Evolutionary conservation across 805 yeast genomes (phyloP).

Genomic region (Saturnispora dispora): DNA sequence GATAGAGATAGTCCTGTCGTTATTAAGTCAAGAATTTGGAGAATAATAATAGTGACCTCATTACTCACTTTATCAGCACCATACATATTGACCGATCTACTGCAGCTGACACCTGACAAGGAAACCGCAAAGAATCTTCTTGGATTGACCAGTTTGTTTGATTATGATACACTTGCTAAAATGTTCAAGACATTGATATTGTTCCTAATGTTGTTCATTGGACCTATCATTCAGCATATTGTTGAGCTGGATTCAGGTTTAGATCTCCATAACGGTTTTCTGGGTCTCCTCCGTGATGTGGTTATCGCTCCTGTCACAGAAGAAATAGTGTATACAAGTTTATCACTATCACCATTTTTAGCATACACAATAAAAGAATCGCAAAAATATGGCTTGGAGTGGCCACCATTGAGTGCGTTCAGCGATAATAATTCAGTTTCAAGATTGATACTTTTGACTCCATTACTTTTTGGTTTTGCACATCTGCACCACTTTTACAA

Average conservation of each 20-base stretch:
- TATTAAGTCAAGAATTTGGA: slow-evolving; percentile 32
- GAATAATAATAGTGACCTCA: slow-evolving; percentile 29
- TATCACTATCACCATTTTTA: slow-evolving; percentile 11
- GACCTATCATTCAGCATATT: slow-evolving; percentile 22
- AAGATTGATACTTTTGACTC: slow-evolving; percentile 35
- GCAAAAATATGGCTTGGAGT: slow-evolving; percentile 7
- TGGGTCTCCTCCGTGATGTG: slow-evolving; percentile 37
- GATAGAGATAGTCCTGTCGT: slow-evolving; percentile 37
- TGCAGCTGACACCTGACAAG: slow-evolving; percentile 11
- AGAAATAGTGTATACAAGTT: slow-evolving; percentile 59
- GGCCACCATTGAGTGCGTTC: slow-evolving; percentile 6
- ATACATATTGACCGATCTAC: slow-evolving; percentile 17
- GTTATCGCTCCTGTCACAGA: slow-evolving; percentile 72
- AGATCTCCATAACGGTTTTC: slow-evolving; percentile 2
- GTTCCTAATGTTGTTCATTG: slow-evolving; percentile 27
- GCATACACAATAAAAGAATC: slow-evolving; percentile 3
- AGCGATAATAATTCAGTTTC: slow-evolving; percentile 3
- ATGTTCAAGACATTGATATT: slow-evolving; percentile 10
- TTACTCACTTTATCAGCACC: slow-evolving; percentile 28
- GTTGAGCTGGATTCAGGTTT: background rate
- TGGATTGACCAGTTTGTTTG: slow-evolving; percentile 14
- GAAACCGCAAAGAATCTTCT: slow-evolving; percentile 8
- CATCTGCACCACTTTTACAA: slow-evolving; percentile 69
- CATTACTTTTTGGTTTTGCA: slow-evolving; percentile 65
- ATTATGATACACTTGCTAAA: background rate